phyloP scores from a whole-genome alignment of 1,284 basidiomycete species.

The Ganoderma sinense region DNA sequence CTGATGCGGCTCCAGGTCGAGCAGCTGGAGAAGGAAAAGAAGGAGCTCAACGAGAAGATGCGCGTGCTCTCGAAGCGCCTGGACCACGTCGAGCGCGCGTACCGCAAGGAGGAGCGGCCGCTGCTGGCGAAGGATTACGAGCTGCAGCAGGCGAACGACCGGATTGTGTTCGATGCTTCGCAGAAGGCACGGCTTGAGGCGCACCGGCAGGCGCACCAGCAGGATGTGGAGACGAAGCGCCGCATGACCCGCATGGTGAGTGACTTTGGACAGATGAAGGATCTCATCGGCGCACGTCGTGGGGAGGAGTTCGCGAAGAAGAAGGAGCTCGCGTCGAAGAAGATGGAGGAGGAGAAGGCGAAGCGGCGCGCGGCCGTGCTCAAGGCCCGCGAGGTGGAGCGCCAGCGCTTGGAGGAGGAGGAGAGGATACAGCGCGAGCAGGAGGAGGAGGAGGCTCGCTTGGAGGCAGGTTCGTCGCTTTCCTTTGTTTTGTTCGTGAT shows the following conservation, averaged over 20 bases:
- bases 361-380: conserved; percentile 68
- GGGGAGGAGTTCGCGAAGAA: conserved; percentile 77
- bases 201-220: conserved; percentile 69
- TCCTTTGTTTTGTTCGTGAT: conserved; percentile 11
- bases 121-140: conserved; percentile 91
- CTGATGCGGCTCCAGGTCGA: conserved; percentile 94
- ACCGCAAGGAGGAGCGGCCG: conserved; percentile 93
- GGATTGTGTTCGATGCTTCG: conserved; percentile 71
- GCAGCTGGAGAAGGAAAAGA: conserved; percentile 97
- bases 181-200: conserved; percentile 71
- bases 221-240: conserved; percentile 81
- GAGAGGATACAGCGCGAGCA: conserved; percentile 53
- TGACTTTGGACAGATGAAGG: conserved; percentile 75
- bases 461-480: conserved; percentile 57
- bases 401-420: conserved; percentile 53
- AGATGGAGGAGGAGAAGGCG: conserved; percentile 89
- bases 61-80: conserved; percentile 90
- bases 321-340: conserved; percentile 66
- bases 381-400: conserved; percentile 67
- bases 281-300: conserved; percentile 68
- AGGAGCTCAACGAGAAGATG: conserved; percentile 85
- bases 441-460: conserved; percentile 57
- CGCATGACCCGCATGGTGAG: conserved; percentile 79
- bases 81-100: conserved; percentile 96
- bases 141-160: conserved; percentile 83